Evolutionary conservation across 2,329 filamentous ascomycete genomes (phyloP).

Genomic region (Lecanoromycetidae sp.): DNA sequence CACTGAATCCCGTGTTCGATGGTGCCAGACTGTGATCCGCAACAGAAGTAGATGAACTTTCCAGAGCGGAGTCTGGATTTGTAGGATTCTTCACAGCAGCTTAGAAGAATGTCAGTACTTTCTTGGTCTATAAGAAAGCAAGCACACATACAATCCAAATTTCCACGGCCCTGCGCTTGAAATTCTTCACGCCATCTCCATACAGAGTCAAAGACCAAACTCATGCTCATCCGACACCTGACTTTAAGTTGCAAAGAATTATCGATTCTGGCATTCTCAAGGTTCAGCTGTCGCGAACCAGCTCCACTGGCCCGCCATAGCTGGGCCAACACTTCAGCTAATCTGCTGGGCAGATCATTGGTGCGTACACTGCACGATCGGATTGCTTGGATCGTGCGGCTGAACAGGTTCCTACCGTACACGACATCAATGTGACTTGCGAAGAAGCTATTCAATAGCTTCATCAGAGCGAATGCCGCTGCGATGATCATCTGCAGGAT

Average conservation of each 20-base stretch:
- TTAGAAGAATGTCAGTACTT: slow-evolving; percentile 23
- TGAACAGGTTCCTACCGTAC: slow-evolving; percentile 45
- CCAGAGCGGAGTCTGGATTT: slow-evolving; percentile 65
- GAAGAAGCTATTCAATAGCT: slow-evolving; percentile 55
- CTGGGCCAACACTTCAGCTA: slow-evolving; percentile 54
- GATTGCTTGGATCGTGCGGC: slow-evolving; percentile 46
- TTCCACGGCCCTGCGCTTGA: slow-evolving; percentile 56
- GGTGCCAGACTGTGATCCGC: slow-evolving; percentile 37
- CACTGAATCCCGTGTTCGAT: slow-evolving; percentile 25
- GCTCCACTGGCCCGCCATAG: slow-evolving; percentile 45
- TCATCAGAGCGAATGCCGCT: slow-evolving; percentile 51
- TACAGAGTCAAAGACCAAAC: slow-evolving; percentile 53
- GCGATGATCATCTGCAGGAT: slow-evolving; percentile 57
- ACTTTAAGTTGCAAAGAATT: slow-evolving; percentile 49
- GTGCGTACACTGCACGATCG: slow-evolving; percentile 48
- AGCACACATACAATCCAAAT: slow-evolving; percentile 53
- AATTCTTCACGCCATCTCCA: slow-evolving; percentile 56
- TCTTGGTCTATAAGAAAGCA: slow-evolving; percentile 15
- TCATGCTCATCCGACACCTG: slow-evolving; percentile 55
- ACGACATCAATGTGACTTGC: slow-evolving; percentile 44
- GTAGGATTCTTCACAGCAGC: slow-evolving; percentile 74
- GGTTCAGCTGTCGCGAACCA: slow-evolving; percentile 16
- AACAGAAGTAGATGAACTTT: slow-evolving; percentile 54
- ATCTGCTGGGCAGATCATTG: slow-evolving; percentile 52
- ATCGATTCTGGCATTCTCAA: slow-evolving; percentile 25